Base-by-base conservation (phyloP, 148 eudicot species). In the Tetragonia tetragonoides region DNA sequence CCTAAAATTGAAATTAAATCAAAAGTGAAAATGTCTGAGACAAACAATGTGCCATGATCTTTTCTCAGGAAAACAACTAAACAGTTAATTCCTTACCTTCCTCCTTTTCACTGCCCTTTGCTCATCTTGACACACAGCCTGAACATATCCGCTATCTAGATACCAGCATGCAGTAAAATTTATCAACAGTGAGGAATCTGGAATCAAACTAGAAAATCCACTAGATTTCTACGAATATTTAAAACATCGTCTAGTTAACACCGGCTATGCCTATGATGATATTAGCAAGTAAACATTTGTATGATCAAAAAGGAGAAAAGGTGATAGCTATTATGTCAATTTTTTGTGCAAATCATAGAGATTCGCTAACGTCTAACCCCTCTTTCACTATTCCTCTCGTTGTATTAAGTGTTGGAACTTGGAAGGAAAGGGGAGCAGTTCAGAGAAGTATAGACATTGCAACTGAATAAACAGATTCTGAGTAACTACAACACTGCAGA, bases 41-140 rank as follows among this genome's bases (percentile, higher is more conserved):
- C 42, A 83, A 44, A 79, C 37, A 66, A 73, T 64, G 51, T 21
- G 41, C 9, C 66, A 74, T 65, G 57, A 69, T 63, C 39, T 76
- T 56, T 69, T 66, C 66, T 57, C 10, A 70, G 38, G 39, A 61
- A 81, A 70, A 21, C 34, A 60, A 5, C 53, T 16, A 28, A 42
- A 51, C 14, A 14, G 34, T 28, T 28, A 28, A 40, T 70, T 78
- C 41, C 24, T 49, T 86, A 95, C 98, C 97, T 92, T 91, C 81
- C 89, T 83, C 85, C 84, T 88, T 76, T 87, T 86, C 14, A 15
- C 15, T 71, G 68, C 84, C 79, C 82, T 84, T 73, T 86, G 86
- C 59, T 82, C 87, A 78, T 83, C 83, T 70, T 82, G 85, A 78
- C 77, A 77, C 75, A 83, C 79, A 70, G 46, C 81, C 81, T 74